These are phyloP conservation scores for Botrytis byssoidea DNA, from an alignment of 2,329 filamentous ascomycete genomes.

Conservation along the genomic window DNA sequence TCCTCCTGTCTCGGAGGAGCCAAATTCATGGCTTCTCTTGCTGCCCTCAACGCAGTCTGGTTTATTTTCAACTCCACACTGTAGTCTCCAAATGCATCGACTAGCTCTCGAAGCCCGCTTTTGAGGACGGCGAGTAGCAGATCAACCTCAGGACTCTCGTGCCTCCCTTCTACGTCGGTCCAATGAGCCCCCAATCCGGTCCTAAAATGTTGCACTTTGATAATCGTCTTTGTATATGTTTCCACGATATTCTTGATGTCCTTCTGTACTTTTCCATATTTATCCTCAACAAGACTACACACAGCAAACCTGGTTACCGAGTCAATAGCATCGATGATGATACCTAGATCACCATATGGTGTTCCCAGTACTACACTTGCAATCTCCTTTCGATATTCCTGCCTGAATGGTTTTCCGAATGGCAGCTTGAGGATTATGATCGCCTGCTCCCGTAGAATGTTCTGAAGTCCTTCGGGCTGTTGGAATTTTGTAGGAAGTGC, in stretches of 20 bases:
- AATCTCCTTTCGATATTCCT: slow-evolving; percentile 64
- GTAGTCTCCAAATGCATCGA: slow-evolving; percentile 74
- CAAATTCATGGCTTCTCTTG: slow-evolving; percentile 56
- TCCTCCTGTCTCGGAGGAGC: slow-evolving; percentile 12
- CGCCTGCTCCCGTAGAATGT: slow-evolving; percentile 12
- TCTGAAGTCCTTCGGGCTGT: not conserved
- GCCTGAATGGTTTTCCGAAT: slow-evolving; percentile 68
- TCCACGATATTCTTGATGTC: slow-evolving; percentile 75
- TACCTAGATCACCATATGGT: slow-evolving; percentile 66
- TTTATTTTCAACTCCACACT: slow-evolving; percentile 67
- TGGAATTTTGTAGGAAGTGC: slow-evolving; percentile 8
- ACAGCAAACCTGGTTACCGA: slow-evolving; percentile 68
- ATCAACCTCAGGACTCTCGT: slow-evolving; percentile 65
- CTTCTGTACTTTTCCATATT: slow-evolving; percentile 79
- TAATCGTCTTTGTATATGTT: slow-evolving; percentile 67
- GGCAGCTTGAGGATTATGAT: slow-evolving; percentile 42
- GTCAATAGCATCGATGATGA: slow-evolving; percentile 70
- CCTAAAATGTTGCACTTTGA: slow-evolving; percentile 67
- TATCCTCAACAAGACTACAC: slow-evolving; percentile 75
- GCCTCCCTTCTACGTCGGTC: slow-evolving; percentile 65
- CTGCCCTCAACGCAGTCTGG: slow-evolving; percentile 68
- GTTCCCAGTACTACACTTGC: slow-evolving; percentile 68
- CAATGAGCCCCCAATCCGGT: slow-evolving; percentile 63
- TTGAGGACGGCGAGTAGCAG: slow-evolving; percentile 64
- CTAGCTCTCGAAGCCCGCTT: slow-evolving; percentile 61